Conservation (phyloP, 2,329 filamentous ascomycete genomes). For the Phyllosticta citriasiana region DNA sequence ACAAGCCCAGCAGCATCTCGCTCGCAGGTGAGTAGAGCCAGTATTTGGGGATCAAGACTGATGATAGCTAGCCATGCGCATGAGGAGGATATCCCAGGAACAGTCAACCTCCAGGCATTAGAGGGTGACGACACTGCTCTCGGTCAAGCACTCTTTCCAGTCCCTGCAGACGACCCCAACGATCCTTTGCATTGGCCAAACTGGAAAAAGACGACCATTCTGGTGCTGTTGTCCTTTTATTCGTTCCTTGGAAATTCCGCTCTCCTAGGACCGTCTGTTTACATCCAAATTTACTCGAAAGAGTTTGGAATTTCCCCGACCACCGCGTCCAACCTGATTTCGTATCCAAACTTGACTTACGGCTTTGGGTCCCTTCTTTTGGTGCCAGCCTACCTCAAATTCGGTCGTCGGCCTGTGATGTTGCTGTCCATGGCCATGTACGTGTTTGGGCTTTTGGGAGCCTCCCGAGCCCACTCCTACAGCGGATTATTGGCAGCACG, state of each 20-base stretch:
- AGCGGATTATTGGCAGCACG: constrained; percentile 33
- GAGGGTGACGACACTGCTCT: constrained; percentile 51
- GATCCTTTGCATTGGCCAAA: constrained; percentile 49
- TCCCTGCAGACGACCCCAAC: constrained; percentile 51
- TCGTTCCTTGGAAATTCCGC: constrained; percentile 51
- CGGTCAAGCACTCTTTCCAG: constrained; percentile 51
- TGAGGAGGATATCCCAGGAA: constrained; percentile 40
- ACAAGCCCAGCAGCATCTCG: constrained; percentile 7
- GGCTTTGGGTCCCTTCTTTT: constrained; percentile 48
- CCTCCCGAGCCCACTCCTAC: constrained; percentile 31
- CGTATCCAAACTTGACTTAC: constrained; percentile 51
- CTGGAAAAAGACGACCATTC: constrained; percentile 47
- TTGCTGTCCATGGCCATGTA: constrained; percentile 27
- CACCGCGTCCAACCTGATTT: constrained; percentile 46
- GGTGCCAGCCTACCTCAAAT: constrained; percentile 48
- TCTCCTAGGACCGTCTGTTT: constrained; percentile 47
- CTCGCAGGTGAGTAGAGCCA: constrained; percentile 22
- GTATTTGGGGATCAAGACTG: neutral
- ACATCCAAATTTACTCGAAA: constrained; percentile 45
- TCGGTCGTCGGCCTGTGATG: constrained; percentile 35
- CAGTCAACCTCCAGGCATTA: constrained; percentile 42
- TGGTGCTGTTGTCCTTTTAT: constrained; percentile 45
- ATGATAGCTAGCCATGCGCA: neutral
- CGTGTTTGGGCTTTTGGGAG: neutral
- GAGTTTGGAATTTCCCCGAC: constrained; percentile 43